Base-by-base conservation (phyloP, 2,329 filamentous ascomycete species). In the Aspergillus neotritici region DNA sequence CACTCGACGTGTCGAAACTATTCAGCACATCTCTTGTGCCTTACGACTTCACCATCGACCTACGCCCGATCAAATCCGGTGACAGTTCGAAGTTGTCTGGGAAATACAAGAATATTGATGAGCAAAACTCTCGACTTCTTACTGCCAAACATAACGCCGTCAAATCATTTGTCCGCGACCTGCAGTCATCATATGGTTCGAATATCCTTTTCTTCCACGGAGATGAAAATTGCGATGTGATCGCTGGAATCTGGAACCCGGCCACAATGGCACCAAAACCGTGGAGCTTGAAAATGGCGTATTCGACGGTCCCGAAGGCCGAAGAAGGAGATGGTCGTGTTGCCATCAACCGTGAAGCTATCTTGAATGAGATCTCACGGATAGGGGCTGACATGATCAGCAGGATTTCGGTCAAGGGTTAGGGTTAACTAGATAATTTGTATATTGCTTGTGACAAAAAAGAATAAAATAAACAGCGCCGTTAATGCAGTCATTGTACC, bases 1-100 rank as follows among this genome's bases (percentile, higher is more conserved):
- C 68, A 10, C 64, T 87, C 41, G 71, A 83, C 37, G 66, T 76
- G 1, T 68, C 72, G 28, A 65, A 70, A 1, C 74, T 97, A 7
- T 97, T 97, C 68, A 72, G 77, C n/a, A 75, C 84, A 3, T 79
- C 83, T 0, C 72, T 87, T 5, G 66, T 67, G 8, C 89, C 95
- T 52, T 98, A 90, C 64, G 88, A 97, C 62, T 84, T 97, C 50
- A 70, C 91, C n/a, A 72, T 98, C 42, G 79, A 84, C 58, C 71
- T 97, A 14, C 77, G 79, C 12, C 53, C 74, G 28, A 80, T 77
- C 38, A 61, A 78, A 44, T 66, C 55, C 61, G 39, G 66, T 34
- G 55, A 68, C 70, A 37, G 61, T 63, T 31, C 60, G 44, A 57
- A 67, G 31, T 56, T 44, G n/a, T 60, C 46, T 52, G 62, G 47